Conservation (phyloP, 108 stramenopile species). For the Cyclotella baltica region DNA sequence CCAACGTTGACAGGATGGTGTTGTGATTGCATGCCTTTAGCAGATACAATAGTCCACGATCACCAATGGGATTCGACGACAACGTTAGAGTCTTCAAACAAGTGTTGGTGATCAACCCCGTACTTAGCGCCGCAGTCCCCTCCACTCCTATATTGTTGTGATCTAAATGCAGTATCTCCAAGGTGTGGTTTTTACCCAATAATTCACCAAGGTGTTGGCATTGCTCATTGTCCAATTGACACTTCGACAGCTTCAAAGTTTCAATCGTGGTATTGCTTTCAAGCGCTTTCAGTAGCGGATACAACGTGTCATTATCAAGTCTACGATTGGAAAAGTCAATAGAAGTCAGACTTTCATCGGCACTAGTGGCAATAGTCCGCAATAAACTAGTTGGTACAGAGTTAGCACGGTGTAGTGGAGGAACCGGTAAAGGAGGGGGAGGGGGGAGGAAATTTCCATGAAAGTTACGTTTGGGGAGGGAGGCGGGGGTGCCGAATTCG, state of each 20-base stretch:
- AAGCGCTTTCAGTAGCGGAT: neutral
- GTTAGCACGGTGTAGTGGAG: neutral
- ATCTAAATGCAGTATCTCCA: slow-evolving; percentile 30
- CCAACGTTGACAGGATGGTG: slow-evolving; percentile 15
- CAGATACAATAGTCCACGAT: slow-evolving; percentile 33
- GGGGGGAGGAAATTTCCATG: neutral
- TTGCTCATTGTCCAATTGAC: neutral
- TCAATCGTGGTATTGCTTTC: neutral
- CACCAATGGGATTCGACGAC: slow-evolving; percentile 25
- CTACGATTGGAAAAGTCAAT: neutral
- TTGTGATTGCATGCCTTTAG: slow-evolving; percentile 35
- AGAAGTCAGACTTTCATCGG: neutral
- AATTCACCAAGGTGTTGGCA: slow-evolving; percentile 7
- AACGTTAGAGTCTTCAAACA: slow-evolving; percentile 20
- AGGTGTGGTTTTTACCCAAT: slow-evolving; percentile 14
- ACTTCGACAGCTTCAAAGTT: neutral
- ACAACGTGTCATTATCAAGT: neutral
- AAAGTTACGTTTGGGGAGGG: neutral
- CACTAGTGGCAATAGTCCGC: neutral
- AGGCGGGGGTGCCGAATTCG: slow-evolving; percentile 17
- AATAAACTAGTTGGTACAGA: neutral
- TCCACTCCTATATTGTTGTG: slow-evolving; percentile 24
- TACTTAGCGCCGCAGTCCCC: slow-evolving; percentile 23
- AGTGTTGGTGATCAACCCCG: slow-evolving; percentile 45
- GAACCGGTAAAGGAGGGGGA: neutral